Base-by-base conservation (phyloP, 2,329 filamentous ascomycete species). In the Didymella segeticola region DNA sequence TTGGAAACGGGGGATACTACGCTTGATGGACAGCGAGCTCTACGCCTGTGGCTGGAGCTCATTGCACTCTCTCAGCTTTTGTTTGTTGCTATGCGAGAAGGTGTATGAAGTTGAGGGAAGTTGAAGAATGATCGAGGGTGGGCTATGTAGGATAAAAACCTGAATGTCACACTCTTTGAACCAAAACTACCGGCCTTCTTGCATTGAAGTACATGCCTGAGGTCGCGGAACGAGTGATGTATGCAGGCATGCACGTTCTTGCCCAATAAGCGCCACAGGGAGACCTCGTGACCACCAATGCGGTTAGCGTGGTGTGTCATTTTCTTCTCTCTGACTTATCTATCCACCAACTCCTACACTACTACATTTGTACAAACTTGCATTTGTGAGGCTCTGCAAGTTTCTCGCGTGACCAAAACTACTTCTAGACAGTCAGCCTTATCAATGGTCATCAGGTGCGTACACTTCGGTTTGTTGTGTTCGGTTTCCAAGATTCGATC, bases 141-240 rank as follows among this genome's bases (percentile, higher is more conserved):
- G 36, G 31, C 42, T 46, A 43, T 31, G 67, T 71, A 73, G 69
- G 69, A 71, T 70, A 61, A 72, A 53, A 68, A 69, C 61, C 67
- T 69, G 57, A 72, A 72, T 72, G 64, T 68, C 64, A 72, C 69
- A 70, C 67, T 72, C 69, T 62, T 68, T 71, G 61, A 63, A 49
- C 41, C n/a, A n/a, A 38, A 53, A 34, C 15, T 38, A 14, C 14
- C 14, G 5, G 17, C 46, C n/a, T 19, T 4, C 27, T 23, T 39
- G 33, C 26, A 39, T 26, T 50, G 47, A 48, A 20, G 8, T 27
- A 8, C n/a, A n/a, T 26, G 4, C 23, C 4, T n/a, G n/a, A 6
- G n/a, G 8, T 15, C n/a, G 23, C 22, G 26, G 15, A 4, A 3
- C 36, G 14, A 10, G 11, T 19, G 6, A 23, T 34, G 30, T 23